Evolutionary conservation across 116 monocot genomes (phyloP).

Genomic region (Zostera marina): DNA sequence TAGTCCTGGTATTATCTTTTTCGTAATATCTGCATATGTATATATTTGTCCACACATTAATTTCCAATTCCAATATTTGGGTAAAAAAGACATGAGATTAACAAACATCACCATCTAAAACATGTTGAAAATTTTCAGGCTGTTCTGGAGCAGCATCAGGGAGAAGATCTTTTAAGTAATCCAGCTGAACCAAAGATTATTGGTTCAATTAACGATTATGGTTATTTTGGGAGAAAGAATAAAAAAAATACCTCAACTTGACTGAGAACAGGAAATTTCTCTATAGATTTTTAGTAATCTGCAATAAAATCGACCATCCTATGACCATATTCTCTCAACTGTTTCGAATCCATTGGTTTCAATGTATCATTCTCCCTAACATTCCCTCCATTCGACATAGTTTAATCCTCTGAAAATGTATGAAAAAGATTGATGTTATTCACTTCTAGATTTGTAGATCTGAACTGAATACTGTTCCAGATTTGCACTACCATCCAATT

Average conservation of each 20-base stretch:
- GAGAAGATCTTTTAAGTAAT: conserved; percentile 51
- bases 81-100: neutral
- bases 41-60: neutral
- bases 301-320: conserved; percentile 88
- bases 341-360: conserved; percentile 21
- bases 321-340: conserved; percentile 39
- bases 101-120: conserved; percentile 43
- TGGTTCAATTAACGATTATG: too few relatives aligned
- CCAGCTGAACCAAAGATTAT: conserved; percentile 29
- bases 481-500: too few relatives aligned
- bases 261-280: conserved; percentile 62
- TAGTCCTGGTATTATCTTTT: conserved; percentile 72
- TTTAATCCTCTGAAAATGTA: too few relatives aligned
- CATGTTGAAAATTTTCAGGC: conserved; percentile 53
- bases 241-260: conserved; percentile 48
- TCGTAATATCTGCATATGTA: conserved; percentile 43
- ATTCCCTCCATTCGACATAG: too few relatives aligned
- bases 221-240: neutral
- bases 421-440: too few relatives aligned
- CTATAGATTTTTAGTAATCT: conserved; percentile 74
- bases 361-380: neutral
- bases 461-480: too few relatives aligned
- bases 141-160: conserved; percentile 66
- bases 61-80: neutral
- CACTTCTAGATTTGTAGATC: too few relatives aligned